Evolutionary conservation across 2,329 filamentous ascomycete species (phyloP), one percentile per base, ranked within the genome.

Genomic region (Pseudogymnoascus sp.): DNA sequence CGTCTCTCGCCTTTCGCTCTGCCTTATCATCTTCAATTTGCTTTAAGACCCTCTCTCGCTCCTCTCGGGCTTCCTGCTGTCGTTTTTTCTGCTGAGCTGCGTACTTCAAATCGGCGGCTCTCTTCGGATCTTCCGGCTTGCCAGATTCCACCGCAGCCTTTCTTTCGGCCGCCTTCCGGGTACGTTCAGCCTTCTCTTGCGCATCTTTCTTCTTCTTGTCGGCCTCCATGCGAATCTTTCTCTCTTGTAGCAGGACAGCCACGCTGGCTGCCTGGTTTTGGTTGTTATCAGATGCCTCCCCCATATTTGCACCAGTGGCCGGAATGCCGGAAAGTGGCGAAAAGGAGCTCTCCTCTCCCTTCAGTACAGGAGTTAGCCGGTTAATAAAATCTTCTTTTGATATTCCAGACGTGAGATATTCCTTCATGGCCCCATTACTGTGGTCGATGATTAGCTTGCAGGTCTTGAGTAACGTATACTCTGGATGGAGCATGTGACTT

Each of bases 11-110:
- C 65, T 82, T 85, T 12, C 90, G 83, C 65, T 87, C 88, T 9
- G 81, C 81, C 72, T 88, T 90, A 76, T 96, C 91, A 65, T 88
- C 85, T 70, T 91, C 88, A 66, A 96, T 92, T 40, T 86, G 85
- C 67, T 85, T 84, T 49, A 93, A 79, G 62, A 96, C 88, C 1
- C 89, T 82, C 63, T 85, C 82, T 38, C 88, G 81, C 71, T 95
- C 90, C 49, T 88, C 83, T 53, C 83, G 80, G 2, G 86, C 84
- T 65, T 90, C 83, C 63, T 84, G 80, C 68, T 88, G 85, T 62
- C 84, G 82, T 72, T 82, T 81, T 46, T 83, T 86, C 63, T 88
- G 77, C 61, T 82, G 74, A 53, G 82, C 78, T 3, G 80, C 79
- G 72, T 84, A 78, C 70, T 78, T 78, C 56, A 78, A 75, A 38